A percentile compares a stretch with the other conserved stretches of the same genome.
These are phyloP conservation scores for Talaromyces adpressus DNA, from an alignment of 495 filamentous ascomycete genomes.

Conservation along the genomic window DNA sequence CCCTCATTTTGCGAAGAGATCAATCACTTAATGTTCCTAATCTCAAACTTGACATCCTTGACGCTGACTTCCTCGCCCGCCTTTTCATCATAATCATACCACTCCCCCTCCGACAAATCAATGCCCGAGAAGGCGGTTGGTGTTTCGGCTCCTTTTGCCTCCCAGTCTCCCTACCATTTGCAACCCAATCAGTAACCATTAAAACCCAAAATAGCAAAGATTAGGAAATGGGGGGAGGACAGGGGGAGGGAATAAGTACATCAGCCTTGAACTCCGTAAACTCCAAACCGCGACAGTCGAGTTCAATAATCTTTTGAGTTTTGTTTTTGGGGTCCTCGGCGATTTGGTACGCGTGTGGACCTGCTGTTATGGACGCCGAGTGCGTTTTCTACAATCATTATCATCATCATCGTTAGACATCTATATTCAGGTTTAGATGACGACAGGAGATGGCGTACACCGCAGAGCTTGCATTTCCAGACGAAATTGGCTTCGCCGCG, in stretches of 20 bases:
- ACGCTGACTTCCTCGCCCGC: slow-evolving; percentile 76
- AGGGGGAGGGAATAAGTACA: slow-evolving; percentile 38
- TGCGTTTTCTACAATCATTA: slow-evolving; percentile 49
- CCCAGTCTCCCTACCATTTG: slow-evolving; percentile 72
- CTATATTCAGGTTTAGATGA: not conserved
- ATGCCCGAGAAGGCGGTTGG: slow-evolving; percentile 70
- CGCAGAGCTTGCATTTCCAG: slow-evolving; percentile 93
- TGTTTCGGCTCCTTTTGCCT: slow-evolving; percentile 74
- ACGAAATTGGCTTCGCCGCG: slow-evolving; percentile 64
- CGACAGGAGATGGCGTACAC: slow-evolving; percentile 37
- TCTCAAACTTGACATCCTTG: slow-evolving; percentile 85
- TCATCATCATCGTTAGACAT: slow-evolving; percentile 3
- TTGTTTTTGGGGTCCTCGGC: slow-evolving; percentile 56
- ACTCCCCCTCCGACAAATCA: slow-evolving; percentile 80
- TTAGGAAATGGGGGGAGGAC: no score
- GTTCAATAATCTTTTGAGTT: slow-evolving; percentile 68
- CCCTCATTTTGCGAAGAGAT: slow-evolving; percentile 27
- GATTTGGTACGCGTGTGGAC: slow-evolving; percentile 62
- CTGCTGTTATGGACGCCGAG: slow-evolving; percentile 61
- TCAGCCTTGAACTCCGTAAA: slow-evolving; percentile 86
- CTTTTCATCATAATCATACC: slow-evolving; percentile 86
- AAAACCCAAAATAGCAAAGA: not conserved
- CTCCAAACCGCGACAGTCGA: slow-evolving; percentile 92
- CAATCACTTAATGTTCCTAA: slow-evolving; percentile 42
- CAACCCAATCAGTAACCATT: not conserved